Percentiles rank a stretch among this genome's conserved stretches.
These are phyloP conservation scores for Tubosaeta sp. DNA, from an alignment of 768 basidiomycete genomes.

Conservation along the genomic window DNA sequence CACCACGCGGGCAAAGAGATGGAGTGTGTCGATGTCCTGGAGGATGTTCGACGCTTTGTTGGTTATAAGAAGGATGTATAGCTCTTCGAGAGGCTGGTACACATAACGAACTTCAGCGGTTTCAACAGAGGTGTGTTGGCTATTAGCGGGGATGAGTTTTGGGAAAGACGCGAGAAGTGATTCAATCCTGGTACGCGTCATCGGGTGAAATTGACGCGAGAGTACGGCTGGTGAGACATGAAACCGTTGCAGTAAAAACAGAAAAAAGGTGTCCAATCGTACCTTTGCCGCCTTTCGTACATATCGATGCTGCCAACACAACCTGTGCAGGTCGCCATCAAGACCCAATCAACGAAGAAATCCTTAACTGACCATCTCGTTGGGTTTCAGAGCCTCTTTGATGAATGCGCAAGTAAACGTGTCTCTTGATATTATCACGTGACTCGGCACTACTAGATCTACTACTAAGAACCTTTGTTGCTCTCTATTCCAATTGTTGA, in stretches of 20 bases:
- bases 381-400: background rate
- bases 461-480: background rate
- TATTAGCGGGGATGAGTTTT: conserved; percentile 91
- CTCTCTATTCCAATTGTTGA: no score
- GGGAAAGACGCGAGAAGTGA: conserved; percentile 96
- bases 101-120: conserved; percentile 94
- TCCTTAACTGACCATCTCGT: conserved; percentile 20
- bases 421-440: conserved; percentile 13
- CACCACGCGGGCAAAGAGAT: conserved; percentile 90
- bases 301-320: conserved; percentile 91
- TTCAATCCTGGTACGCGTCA: conserved; percentile 90
- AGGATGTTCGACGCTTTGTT: conserved; percentile 99
- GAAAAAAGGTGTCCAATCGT: conserved; percentile 24
- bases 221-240: conserved; percentile 64
- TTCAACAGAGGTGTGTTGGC: conserved; percentile 95
- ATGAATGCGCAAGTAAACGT: conserved; percentile 11
- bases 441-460: conserved; percentile 2
- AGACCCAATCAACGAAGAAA: background rate
- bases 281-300: conserved; percentile 90
- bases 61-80: conserved; percentile 96
- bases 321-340: conserved; percentile 47
- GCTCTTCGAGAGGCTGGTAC: conserved; percentile 93
- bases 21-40: conserved; percentile 95
- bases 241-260: background rate
- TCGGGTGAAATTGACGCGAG: conserved; percentile 93